A percentile compares a stretch with the other conserved stretches of the same genome.
These are phyloP conservation scores for Xylariomycetidae sp. DNA, from an alignment of 2,329 filamentous ascomycete genomes.

Conservation along the genomic window DNA sequence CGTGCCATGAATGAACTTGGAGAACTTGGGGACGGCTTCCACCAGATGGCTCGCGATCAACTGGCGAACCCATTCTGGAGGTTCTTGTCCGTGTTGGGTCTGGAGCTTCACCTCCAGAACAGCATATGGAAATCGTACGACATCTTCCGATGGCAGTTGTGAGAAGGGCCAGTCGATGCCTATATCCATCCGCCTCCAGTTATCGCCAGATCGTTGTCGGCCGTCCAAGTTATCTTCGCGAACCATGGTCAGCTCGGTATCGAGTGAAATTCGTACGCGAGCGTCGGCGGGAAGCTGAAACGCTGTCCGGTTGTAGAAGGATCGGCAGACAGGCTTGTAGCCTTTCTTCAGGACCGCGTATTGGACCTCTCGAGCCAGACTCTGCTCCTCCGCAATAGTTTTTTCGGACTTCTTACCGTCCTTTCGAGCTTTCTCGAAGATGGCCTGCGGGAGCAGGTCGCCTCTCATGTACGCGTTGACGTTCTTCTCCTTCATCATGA, in stretches of 20 bases:
- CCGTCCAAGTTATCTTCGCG: constrained; percentile 95
- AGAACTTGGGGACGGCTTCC: constrained; percentile 98
- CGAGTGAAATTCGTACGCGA: constrained; percentile 90
- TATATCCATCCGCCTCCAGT: constrained; percentile 97
- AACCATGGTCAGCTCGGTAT: constrained; percentile 92
- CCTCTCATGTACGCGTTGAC: constrained; percentile 87
- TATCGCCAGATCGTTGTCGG: constrained; percentile 67
- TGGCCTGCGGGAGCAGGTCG: constrained; percentile 74
- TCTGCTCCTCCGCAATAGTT: constrained; percentile 86
- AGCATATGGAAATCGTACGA: constrained; percentile 91
- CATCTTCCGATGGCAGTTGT: constrained; percentile 78
- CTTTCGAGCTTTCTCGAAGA: constrained; percentile 96
- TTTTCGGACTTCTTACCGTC: constrained; percentile 92
- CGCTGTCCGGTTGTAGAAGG: constrained; percentile 96
- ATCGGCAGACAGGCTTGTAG: constrained; percentile 84
- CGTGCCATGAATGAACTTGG: constrained; percentile 96
- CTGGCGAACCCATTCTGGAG: constrained; percentile 93
- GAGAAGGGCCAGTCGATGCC: constrained; percentile 93
- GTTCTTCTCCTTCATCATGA: constrained; percentile 94
- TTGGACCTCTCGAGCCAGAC: constrained; percentile 85
- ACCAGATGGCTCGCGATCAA: constrained; percentile 90
- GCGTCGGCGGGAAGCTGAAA: constrained; percentile 97
- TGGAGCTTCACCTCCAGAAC: constrained; percentile 97
- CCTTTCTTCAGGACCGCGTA: constrained; percentile 86
- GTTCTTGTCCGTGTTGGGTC: constrained; percentile 90